Conservation (phyloP, 352 stramenopile species). For the Phytophthora citricola region DNA sequence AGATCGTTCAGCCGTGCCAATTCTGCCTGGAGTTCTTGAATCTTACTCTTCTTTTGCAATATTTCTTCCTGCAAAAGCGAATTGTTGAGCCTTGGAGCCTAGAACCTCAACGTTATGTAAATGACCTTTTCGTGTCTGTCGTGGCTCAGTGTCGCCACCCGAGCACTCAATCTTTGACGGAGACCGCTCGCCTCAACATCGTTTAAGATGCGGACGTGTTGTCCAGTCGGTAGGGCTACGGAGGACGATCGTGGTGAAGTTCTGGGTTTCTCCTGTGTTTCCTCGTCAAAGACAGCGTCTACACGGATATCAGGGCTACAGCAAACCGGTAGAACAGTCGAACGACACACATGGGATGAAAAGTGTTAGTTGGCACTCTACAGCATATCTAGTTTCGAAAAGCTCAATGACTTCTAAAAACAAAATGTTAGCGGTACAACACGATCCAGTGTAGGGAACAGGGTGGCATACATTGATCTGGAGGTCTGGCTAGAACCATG, state of each 20-base stretch:
- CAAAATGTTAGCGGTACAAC: too few relatives aligned
- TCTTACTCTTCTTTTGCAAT: conserved; percentile 6
- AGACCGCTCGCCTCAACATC: conserved; percentile 12
- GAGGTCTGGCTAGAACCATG: not conserved
- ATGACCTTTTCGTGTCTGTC: conserved; percentile 33
- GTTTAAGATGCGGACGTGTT: conserved; percentile 15
- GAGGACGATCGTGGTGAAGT: not conserved
- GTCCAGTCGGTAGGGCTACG: not conserved
- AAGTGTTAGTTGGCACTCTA: too few relatives aligned
- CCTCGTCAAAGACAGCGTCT: too few relatives aligned
- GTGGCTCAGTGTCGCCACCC: conserved; percentile 11
- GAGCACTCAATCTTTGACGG: conserved; percentile 10
- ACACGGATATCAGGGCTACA: too few relatives aligned
- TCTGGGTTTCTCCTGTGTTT: not conserved
- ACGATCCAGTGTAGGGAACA: too few relatives aligned
- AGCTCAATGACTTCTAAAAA: too few relatives aligned
- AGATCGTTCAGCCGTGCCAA: conserved; percentile 15
- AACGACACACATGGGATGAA: too few relatives aligned
- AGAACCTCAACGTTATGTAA: not conserved
- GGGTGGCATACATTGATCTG: conserved; percentile 9
- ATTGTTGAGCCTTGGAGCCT: too few relatives aligned
- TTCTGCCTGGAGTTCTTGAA: conserved; percentile 22
- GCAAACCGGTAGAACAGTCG: not conserved
- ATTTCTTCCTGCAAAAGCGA: conserved; percentile 13
- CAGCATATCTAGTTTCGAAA: too few relatives aligned